These are phyloP conservation scores for Polytrichum commune DNA, from an alignment of 225 moss, liverwort and hornwort species.

Conservation along the genomic window DNA sequence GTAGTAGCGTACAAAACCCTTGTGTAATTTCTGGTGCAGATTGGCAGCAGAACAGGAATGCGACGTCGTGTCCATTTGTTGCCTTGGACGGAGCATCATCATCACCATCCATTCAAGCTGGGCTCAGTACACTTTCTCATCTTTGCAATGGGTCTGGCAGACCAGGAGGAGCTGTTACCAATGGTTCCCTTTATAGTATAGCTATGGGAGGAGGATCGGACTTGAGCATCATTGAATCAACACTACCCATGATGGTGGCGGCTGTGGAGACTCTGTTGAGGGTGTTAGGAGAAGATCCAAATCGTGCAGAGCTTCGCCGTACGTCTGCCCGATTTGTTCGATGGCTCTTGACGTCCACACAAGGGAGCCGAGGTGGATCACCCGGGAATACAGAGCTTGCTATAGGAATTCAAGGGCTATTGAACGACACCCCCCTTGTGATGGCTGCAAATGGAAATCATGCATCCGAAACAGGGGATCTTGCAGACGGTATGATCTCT, in stretches of 20 bases:
- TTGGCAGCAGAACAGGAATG: not conserved
- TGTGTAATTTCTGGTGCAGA: slow-evolving; percentile 7
- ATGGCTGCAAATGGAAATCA: not conserved
- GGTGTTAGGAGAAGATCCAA: slow-evolving; percentile 51
- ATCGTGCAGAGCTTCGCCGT: slow-evolving; percentile 49
- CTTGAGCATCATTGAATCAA: slow-evolving; percentile 21
- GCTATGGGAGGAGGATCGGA: not conserved
- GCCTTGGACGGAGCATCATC: slow-evolving; percentile 12
- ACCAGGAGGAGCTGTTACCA: slow-evolving; percentile 13
- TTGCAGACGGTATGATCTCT: slow-evolving; percentile 21
- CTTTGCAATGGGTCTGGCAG: slow-evolving; percentile 15
- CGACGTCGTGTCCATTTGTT: slow-evolving; percentile 41
- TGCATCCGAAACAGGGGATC: slow-evolving; percentile 14
- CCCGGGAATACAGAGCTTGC: slow-evolving; percentile 28
- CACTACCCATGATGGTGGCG: slow-evolving; percentile 50
- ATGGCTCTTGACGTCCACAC: slow-evolving; percentile 79
- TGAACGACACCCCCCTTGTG: slow-evolving; percentile 1
- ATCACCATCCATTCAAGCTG: slow-evolving; percentile 4
- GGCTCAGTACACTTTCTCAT: slow-evolving; percentile 9
- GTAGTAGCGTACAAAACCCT: slow-evolving; percentile 17
- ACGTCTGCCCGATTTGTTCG: slow-evolving; percentile 71
- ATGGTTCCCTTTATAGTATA: slow-evolving; percentile 8
- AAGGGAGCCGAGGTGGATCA: slow-evolving; percentile 55
- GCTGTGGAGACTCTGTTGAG: slow-evolving; percentile 68
- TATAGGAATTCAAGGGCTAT: slow-evolving; percentile 23